Evolutionary conservation across 176 grass and related monocot genomes (phyloP).

Genomic region (Olyra latifolia): DNA sequence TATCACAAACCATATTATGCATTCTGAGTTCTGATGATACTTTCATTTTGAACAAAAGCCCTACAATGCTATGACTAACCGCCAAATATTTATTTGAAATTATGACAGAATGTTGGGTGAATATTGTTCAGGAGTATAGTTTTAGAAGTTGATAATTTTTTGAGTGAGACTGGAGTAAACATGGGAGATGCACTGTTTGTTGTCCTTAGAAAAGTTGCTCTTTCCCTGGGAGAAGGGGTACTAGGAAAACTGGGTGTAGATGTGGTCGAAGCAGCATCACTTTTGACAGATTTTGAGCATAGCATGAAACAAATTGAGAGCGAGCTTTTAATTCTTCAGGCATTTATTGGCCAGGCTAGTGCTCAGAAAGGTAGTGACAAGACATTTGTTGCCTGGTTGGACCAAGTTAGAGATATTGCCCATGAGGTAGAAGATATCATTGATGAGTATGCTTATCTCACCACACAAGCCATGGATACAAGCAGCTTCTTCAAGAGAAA

Average conservation of each 20-base stretch:
- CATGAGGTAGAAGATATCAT: slow-evolving; percentile 55
- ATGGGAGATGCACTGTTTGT: slow-evolving; percentile 55
- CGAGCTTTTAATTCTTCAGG: slow-evolving; percentile 41
- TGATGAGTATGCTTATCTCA: slow-evolving; percentile 51
- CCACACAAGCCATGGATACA: neutral
- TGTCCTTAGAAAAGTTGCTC: slow-evolving; percentile 46
- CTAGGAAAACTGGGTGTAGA: slow-evolving; percentile 7
- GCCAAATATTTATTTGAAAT: neutral
- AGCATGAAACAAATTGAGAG: slow-evolving; percentile 44
- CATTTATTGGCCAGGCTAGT: slow-evolving; percentile 41
- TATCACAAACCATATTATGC: no score
- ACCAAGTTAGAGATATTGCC: slow-evolving; percentile 43
- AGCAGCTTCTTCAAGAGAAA: slow-evolving; percentile 37
- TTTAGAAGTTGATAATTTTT: neutral
- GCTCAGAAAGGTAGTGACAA: slow-evolving; percentile 1
- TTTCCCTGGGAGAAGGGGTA: slow-evolving; percentile 30
- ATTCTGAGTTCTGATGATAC: no score
- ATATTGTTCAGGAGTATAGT: neutral
- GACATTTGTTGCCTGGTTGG: slow-evolving; percentile 34
- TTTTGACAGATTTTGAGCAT: slow-evolving; percentile 28
- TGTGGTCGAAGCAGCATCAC: slow-evolving; percentile 27
- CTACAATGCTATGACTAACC: neutral
- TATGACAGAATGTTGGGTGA: neutral
- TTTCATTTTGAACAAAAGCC: neutral
- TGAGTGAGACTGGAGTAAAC: neutral